Base-by-base conservation (phyloP, 805 yeast genomes). In the Starmera caribaea region DNA sequence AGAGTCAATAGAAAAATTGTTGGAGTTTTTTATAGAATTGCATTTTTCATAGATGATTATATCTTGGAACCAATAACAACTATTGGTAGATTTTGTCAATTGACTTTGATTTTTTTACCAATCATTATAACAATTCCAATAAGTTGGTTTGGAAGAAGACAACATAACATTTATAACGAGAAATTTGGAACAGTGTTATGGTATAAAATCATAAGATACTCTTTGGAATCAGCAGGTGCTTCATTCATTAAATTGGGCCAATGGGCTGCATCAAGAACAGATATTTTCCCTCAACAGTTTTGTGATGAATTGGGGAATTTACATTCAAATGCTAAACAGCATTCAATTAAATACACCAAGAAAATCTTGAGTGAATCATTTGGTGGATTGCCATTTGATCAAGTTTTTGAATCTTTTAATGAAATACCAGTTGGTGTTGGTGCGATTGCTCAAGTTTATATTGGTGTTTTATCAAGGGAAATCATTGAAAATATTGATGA, bases 231-330 rank as follows among this genome's bases (percentile, higher is more conserved):
- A 14, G 96, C 96, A 0, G 98, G 98, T 1, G 95, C 97, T 3
- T 81, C 96, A 4, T 92, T 83, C 56, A 79, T 83, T 41, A 83
- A 86, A 59, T 71, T 92, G 41, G 98, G 97, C 4, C 99, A 92
- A 64, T 92, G 99, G 99, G 98, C 98, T 0, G 97, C 97, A 3
- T 83, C 96, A 10, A 74, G 99, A 59, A 85, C 95, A 0, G 99
- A 92, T 61, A 81, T 92, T 29, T 90, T 92, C 62, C 81, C 96
- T 3, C 65, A 63, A 36, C 84, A 73, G 32, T 62, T 90, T 59
- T 90, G 97, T 57, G 73, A 74, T 16, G 88, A 84, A 53, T 62
- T 92, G 49, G 74, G 85, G 9, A 63, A 72, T 17, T 63, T 92
- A 40, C 99, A 92, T 58, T 84, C 96, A 5, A 76, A 86, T 54